A percentile compares a stretch with the other conserved stretches of the same genome.
These are phyloP conservation scores for Citrullus mucosospermus DNA, from an alignment of 306 rosid genomes.

Conservation along the genomic window DNA sequence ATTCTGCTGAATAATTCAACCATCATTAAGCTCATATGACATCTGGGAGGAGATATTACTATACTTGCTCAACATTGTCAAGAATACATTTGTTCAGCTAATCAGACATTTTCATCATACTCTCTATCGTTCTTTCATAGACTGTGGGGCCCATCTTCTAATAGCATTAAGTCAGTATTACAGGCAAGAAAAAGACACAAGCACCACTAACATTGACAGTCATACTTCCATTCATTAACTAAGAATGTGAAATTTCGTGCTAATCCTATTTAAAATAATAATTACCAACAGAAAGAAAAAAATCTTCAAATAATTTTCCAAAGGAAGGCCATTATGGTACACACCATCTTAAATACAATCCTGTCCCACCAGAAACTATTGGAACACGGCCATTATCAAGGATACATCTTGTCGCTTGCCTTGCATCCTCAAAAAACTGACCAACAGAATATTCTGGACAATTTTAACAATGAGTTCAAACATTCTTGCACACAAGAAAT, in stretches of 20 bases:
- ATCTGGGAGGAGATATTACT: not conserved
- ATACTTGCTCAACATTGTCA: not conserved
- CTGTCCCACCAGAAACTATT: conserved; percentile 88
- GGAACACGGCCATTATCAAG: conserved; percentile 75
- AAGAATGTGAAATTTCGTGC: not conserved
- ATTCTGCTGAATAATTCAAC: not conserved
- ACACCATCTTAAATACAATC: conserved; percentile 89
- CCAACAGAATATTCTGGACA: conserved; percentile 90
- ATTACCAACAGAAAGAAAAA: not conserved
- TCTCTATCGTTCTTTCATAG: not conserved
- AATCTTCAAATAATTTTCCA: conserved; percentile 1
- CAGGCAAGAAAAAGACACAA: not conserved
- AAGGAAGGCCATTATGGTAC: conserved; percentile 14
- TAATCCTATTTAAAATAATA: not conserved
- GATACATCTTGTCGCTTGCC: conserved; percentile 58
- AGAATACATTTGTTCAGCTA: not conserved
- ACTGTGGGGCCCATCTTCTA: not conserved
- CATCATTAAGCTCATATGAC: not conserved
- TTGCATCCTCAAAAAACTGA: conserved; percentile 85
- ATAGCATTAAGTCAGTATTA: not conserved
- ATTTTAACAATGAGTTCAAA: conserved; percentile 7
- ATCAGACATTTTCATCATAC: not conserved
- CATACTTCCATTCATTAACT: not conserved
- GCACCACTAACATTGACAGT: not conserved
- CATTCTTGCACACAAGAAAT: conserved; percentile 8